A percentile compares a stretch with the other conserved stretches of the same genome.
Evolutionary conservation across 495 filamentous ascomycete species (phyloP).

Genomic region (Tuber magnatum): DNA sequence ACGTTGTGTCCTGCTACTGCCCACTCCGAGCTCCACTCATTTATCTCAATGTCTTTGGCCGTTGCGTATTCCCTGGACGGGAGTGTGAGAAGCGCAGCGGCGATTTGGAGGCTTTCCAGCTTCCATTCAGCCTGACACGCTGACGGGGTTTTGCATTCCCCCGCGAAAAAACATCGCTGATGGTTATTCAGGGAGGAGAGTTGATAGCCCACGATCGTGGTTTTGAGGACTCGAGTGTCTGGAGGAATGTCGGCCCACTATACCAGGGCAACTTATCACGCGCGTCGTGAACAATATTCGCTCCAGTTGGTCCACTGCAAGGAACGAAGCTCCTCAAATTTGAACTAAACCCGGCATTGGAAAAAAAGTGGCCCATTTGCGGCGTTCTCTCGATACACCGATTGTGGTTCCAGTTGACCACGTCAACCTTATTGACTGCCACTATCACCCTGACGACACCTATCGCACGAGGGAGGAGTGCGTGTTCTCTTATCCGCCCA

Average conservation of each 20-base stretch:
- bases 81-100: constrained; percentile 70
- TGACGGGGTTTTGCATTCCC: constrained; percentile 62
- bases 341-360: constrained; percentile 65
- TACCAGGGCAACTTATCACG: constrained; percentile 59
- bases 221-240: constrained; percentile 69
- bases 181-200: constrained; percentile 74
- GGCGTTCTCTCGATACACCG: constrained; percentile 79
- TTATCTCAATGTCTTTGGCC: constrained; percentile 71
- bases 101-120: constrained; percentile 73
- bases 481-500: constrained; percentile 91
- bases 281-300: constrained; percentile 57
- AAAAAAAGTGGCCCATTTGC: constrained; percentile 75
- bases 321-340: constrained; percentile 81
- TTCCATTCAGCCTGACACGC: constrained; percentile 79
- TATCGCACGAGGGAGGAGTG: constrained; percentile 82
- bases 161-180: constrained; percentile 65
- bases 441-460: constrained; percentile 81
- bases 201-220: constrained; percentile 61
- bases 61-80: constrained; percentile 71
- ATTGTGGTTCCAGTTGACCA: constrained; percentile 59
- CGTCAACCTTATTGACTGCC: constrained; percentile 90
- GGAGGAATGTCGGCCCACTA: constrained; percentile 64
- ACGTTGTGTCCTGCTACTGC: constrained; percentile 93
- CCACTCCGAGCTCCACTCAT: constrained; percentile 69
- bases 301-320: constrained; percentile 78